Evolutionary conservation across 257 asterid genomes (phyloP).

Genomic region (Cynanchum wilfordii): DNA sequence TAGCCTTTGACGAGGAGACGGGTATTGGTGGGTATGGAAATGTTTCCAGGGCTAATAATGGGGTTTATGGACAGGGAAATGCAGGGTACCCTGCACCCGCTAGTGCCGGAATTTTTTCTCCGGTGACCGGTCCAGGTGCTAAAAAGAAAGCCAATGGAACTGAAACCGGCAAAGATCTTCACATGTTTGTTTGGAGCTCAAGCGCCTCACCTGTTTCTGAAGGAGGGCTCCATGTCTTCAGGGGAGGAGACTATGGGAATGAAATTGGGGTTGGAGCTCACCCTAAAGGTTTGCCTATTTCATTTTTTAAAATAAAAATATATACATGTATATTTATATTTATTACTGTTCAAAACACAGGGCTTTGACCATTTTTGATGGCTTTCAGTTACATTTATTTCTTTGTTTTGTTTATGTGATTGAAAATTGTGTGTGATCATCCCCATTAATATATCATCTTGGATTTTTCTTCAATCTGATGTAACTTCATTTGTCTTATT

Average conservation of each 20-base stretch:
- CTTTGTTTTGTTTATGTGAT: constrained; percentile 15
- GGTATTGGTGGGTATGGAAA: constrained; percentile 36
- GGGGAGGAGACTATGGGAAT: constrained; percentile 72
- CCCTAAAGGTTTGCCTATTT: constrained; percentile 56
- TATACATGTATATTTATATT: no score
- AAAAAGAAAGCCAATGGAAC: constrained; percentile 60
- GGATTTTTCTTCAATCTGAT: constrained; percentile 25
- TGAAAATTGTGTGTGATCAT: constrained; percentile 5
- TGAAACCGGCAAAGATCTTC: constrained; percentile 80
- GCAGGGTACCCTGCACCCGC: constrained; percentile 72
- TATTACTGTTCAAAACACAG: background rate
- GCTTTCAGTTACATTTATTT: constrained; percentile 9
- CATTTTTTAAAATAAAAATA: no score
- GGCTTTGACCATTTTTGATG: constrained; percentile 1
- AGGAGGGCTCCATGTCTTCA: constrained; percentile 93
- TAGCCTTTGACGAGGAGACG: constrained; percentile 41
- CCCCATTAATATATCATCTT: constrained; percentile 7
- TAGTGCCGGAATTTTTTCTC: constrained; percentile 79
- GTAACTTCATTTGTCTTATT: constrained; percentile 34
- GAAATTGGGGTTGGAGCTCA: constrained; percentile 67
- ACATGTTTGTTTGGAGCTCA: constrained; percentile 98
- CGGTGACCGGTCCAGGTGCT: constrained; percentile 49
- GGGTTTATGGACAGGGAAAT: constrained; percentile 48
- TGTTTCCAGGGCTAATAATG: constrained; percentile 38
- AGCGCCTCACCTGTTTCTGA: constrained; percentile 98